Conservation (phyloP, 169 alveolate genomes). For the Eimeria zaria region DNA sequence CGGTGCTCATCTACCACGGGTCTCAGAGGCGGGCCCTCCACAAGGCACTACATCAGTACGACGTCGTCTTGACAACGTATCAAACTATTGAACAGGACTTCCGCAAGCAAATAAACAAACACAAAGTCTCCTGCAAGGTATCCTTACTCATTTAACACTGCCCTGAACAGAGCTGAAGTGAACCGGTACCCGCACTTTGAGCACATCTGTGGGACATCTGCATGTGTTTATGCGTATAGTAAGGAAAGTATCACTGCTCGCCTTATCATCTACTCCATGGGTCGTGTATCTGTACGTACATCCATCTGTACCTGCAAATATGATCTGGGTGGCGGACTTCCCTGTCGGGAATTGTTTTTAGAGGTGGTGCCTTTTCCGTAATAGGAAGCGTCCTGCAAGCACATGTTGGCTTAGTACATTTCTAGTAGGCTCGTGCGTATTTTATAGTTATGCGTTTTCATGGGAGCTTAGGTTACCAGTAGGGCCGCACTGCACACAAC, state of each 20-base stretch:
- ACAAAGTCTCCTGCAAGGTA: slow-evolving; percentile 87
- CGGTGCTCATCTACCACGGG: slow-evolving; percentile 90
- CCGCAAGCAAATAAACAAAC: slow-evolving; percentile 86
- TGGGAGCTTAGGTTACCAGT: not conserved
- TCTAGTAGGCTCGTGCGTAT: not conserved
- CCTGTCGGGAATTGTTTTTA: not conserved
- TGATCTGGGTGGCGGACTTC: not conserved
- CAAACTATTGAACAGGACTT: slow-evolving; percentile 91
- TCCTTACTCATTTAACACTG: not conserved
- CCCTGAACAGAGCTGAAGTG: not conserved
- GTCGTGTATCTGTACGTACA: not conserved
- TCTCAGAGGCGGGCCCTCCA: slow-evolving; percentile 87
- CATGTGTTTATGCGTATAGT: not conserved
- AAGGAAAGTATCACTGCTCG: not conserved
- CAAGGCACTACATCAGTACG: slow-evolving; percentile 91
- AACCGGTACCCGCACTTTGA: not conserved
- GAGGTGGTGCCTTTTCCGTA: not conserved
- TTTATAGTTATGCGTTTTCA: not conserved
- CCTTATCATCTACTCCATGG: not conserved
- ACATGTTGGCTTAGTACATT: not conserved
- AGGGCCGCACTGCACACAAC: not conserved
- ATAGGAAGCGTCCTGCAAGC: not conserved
- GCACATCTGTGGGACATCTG: not conserved
- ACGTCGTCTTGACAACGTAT: slow-evolving; percentile 92
- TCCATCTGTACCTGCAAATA: not conserved